Evolutionary conservation across 345 rosid species (phyloP).

Genomic region (Isatis tinctoria): DNA sequence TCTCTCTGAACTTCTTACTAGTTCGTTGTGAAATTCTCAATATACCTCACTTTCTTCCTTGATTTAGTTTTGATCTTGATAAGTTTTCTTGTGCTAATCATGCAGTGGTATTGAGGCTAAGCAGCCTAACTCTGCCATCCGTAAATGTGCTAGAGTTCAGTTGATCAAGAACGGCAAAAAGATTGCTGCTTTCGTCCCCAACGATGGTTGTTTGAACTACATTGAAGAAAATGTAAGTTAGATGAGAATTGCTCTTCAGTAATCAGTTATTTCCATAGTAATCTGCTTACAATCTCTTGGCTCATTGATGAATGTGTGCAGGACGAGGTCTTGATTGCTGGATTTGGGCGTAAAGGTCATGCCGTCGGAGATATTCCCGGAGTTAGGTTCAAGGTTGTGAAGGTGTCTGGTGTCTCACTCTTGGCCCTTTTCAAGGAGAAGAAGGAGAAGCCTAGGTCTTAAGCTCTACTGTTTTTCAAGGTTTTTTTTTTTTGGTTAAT

Average conservation of each 20-base stretch:
- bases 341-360: conserved; percentile 57
- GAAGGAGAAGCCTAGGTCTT: conserved; percentile 70
- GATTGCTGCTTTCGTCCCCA: conserved; percentile 95
- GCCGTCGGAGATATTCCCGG: conserved; percentile 81
- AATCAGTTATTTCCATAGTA: background rate
- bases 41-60: background rate
- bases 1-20: too few relatives aligned
- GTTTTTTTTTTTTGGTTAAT: background rate
- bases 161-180: conserved; percentile 91
- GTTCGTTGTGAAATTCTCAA: background rate
- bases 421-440: conserved; percentile 65
- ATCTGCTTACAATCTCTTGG: background rate
- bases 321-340: conserved; percentile 73
- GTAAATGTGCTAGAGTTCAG: conserved; percentile 95
- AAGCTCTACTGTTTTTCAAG: conserved; percentile 6
- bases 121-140: conserved; percentile 98
- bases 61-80: background rate
- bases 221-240: conserved; percentile 75
- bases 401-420: conserved; percentile 71
- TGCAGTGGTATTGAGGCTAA: conserved; percentile 95
- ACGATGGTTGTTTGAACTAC: conserved; percentile 95
- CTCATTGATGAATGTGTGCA: conserved; percentile 12
- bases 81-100: background rate
- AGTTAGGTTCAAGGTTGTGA: conserved; percentile 74
- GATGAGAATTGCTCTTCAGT: background rate